Evolutionary conservation across 2,329 filamentous ascomycete genomes (phyloP), one percentile per base, ranked within the genome.

Genomic region (Teratosphaeria pseudoeucalypti): DNA sequence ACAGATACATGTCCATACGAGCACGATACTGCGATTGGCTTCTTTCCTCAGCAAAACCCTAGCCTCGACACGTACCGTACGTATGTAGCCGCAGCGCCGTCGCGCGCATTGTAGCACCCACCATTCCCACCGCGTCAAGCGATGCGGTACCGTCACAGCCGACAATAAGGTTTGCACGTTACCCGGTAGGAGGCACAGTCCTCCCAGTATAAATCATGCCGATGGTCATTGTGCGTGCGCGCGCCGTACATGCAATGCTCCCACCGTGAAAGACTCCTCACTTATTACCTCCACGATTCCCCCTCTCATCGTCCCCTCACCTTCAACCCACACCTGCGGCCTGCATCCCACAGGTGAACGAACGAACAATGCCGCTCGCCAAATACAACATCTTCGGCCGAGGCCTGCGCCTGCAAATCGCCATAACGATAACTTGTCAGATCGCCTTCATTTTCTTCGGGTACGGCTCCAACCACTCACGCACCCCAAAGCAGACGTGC

Each of bases 391-490:
- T 67, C 29, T 73, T 71, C 49, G 68, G 70, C 11, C 59, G 68
- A 11, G 71, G 70, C 37, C 61, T 62, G 34, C 60, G 58, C 27
- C 63, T 72, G 16, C 67, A 67, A 26, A 63, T 66, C 34, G 69
- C 71, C 9, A 71, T 73, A 34, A 70, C 66, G 52, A 61, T 71
- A 9, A 63, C 63, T 27, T 71, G 70, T 59, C 68, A 71, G 60
- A 64, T 67, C 52, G 65, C 67, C 2, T 72, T 72, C 58, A 64
- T 73, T n/a, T 61, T 72, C 1, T 72, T 72, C 54, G 69, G 69
- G 12, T 64, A 64, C 29, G 54, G 32, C 60, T 9, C 16, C 19
- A 16, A 19, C 54, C 37, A 23, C 16, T 56, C 16, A 43, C 37
- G 14, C 29, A 32, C 29, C 4, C 37, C 14, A 16, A 43, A 43